A percentile compares a stretch with the other conserved stretches of the same genome.
These are phyloP conservation scores for Aegilops tauschii DNA, from an alignment of 176 grass and related monocot genomes.

Conservation along the genomic window DNA sequence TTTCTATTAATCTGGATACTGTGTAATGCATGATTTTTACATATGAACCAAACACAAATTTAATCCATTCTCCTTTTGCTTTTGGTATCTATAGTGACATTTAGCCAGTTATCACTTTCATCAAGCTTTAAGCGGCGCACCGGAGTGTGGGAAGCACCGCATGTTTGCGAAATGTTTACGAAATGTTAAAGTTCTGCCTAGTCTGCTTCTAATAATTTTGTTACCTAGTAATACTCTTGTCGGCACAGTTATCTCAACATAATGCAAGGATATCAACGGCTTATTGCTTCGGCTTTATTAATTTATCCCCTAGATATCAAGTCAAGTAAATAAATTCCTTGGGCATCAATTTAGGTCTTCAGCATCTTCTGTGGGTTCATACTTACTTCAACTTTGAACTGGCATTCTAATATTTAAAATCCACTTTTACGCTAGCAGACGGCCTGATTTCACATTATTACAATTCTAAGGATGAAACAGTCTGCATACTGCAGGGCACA, in stretches of 20 bases:
- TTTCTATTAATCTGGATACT: not conserved
- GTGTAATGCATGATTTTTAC: not conserved
- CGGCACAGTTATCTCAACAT: not conserved
- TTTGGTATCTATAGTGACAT: not conserved
- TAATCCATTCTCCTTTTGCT: not conserved
- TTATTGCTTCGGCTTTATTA: not conserved
- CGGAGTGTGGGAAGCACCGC: not conserved
- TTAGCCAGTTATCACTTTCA: not conserved
- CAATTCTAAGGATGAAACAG: slow-evolving; percentile 4
- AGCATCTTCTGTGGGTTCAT: not conserved
- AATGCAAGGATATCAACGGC: not conserved
- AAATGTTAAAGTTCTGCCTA: slow-evolving; percentile 4
- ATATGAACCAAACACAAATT: not conserved
- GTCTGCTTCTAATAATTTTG: not conserved
- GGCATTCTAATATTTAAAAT: slow-evolving; percentile 12
- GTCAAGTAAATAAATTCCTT: slow-evolving; percentile 15
- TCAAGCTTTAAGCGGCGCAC: not conserved
- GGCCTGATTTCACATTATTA: not conserved
- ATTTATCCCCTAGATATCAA: slow-evolving; percentile 5
- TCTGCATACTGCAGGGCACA: not conserved
- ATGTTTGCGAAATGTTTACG: not conserved
- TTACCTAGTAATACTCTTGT: not conserved
- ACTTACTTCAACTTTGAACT: not conserved
- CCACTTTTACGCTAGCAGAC: not conserved
- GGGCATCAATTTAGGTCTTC: not conserved